Base-by-base conservation (phyloP, 2,329 filamentous ascomycete species). In the Aspergillus calidoustus region DNA sequence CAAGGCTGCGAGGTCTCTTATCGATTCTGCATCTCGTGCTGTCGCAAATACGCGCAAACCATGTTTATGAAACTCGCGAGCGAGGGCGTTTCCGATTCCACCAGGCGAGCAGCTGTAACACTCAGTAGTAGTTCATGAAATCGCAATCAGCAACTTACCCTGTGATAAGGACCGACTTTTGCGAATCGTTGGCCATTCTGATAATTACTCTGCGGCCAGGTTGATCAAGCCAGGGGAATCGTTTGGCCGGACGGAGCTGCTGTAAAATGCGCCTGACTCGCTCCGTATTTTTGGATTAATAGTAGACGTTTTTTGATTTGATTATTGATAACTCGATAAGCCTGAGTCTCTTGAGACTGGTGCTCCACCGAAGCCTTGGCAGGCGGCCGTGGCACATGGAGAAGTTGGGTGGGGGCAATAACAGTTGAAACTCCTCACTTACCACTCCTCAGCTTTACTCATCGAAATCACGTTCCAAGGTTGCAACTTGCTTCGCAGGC, bases 31-130 rank as follows among this genome's bases (percentile, higher is more conserved):
- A 59, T 83, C 77, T 67, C 86, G 81, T 13, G 85, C 85, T 3
- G 85, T 87, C 13, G 84, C 85, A 58, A 88, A 82, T 57, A 89
- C 86, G 25, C 82, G 80, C 60, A 84, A 76, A 54, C 84, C 84
- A 74, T 74, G 64, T 28, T 69, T 74, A 59, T 85, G 79, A 69
- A 88, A 88, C 68, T 87, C 84, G 19, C 80, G 78, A 1, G 85
- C 84, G 15, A 89, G 78, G 17, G 82, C 81, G 68, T 88, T 81
- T 30, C 86, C 86, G 64, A 88, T 87, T 57, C 84, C 83, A 44
- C 84, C 84, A 7, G 84, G 81, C 15, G 73, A 74, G 53, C 72
- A 76, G 43, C 74, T 75, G 50, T 19, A 53, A 47, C 17, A 49
- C 17, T 58, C 38, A n/a, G 41, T 34, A 19, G 25, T 19, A 56